phyloP scores from a whole-genome alignment of 352 stramenopile species.

The Globisporangium uncinulatum region DNA sequence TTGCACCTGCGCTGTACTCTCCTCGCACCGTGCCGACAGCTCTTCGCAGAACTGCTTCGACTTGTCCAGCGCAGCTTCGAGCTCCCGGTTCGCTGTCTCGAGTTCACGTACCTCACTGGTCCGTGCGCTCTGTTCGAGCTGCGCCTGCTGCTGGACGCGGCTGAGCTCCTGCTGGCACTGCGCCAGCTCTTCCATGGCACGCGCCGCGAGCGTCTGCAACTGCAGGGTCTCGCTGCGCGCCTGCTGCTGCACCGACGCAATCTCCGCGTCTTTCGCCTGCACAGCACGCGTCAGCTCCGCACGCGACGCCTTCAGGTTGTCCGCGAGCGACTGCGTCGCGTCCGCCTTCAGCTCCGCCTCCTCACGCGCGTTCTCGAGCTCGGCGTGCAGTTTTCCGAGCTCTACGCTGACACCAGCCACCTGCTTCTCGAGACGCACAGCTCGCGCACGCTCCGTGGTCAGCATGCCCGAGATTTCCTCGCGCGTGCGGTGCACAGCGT shows the following conservation, averaged over 20 bases:
- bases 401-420: constrained; percentile 28
- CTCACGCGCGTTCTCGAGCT: constrained; percentile 24
- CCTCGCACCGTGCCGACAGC: constrained; percentile 52
- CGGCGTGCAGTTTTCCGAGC: constrained; percentile 35
- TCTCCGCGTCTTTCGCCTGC: constrained; percentile 11
- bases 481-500: constrained; percentile 22
- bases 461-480: constrained; percentile 43
- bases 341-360: constrained; percentile 11
- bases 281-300: constrained; percentile 2
- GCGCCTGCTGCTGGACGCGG: constrained; percentile 17
- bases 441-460: constrained; percentile 32
- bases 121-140: constrained; percentile 30
- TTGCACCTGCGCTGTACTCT: constrained; percentile 55
- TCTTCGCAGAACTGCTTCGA: constrained; percentile 61
- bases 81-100: constrained; percentile 39
- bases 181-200: constrained; percentile 25
- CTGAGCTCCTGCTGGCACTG: constrained; percentile 23
- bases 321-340: constrained; percentile 8
- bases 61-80: constrained; percentile 51
- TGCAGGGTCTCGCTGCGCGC: constrained; percentile 7
- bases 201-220: background rate
- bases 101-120: constrained; percentile 25
- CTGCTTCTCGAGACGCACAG: constrained; percentile 41
- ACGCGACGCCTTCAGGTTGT: constrained; percentile 10
- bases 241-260: constrained; percentile 2